These are phyloP conservation scores for Ilex aquifolium DNA, from an alignment of 257 asterid species.

Conservation along the genomic window DNA sequence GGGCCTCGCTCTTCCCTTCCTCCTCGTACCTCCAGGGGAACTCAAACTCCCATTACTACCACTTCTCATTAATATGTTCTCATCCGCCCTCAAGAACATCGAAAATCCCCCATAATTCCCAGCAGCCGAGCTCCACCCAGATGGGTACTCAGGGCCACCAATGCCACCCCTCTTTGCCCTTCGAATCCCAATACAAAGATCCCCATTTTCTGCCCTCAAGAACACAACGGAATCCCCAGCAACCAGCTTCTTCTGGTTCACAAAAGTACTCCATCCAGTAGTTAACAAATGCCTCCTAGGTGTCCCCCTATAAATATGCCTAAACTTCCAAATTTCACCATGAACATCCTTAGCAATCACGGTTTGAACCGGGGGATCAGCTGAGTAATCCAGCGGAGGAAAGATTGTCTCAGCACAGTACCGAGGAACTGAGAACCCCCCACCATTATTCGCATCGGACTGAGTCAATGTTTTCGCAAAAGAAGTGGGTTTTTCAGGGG, in stretches of 20 bases:
- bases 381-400: constrained; percentile 22
- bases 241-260: constrained; percentile 20
- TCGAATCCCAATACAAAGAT: constrained; percentile 1
- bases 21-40: not conserved
- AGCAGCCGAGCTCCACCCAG: not conserved
- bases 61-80: not conserved
- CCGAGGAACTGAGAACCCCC: constrained; percentile 35
- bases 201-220: constrained; percentile 2
- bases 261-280: constrained; percentile 7
- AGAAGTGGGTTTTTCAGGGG: constrained; percentile 23
- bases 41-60: not conserved
- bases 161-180: not conserved
- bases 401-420: constrained; percentile 35
- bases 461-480: constrained; percentile 35
- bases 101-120: constrained; percentile 2
- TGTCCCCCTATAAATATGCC: constrained; percentile 2
- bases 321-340: constrained; percentile 14
- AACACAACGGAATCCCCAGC: constrained; percentile 28
- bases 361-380: constrained; percentile 34
- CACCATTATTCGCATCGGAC: constrained; percentile 39
- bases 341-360: constrained; percentile 33
- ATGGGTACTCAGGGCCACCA: not conserved
- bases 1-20: not conserved
- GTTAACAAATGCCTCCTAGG: constrained; percentile 8
- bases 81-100: not conserved